Percentiles rank a stretch among this genome's conserved stretches.
Evolutionary conservation across 106 monocot genomes (phyloP).

Genomic region (Gastrodia elata): DNA sequence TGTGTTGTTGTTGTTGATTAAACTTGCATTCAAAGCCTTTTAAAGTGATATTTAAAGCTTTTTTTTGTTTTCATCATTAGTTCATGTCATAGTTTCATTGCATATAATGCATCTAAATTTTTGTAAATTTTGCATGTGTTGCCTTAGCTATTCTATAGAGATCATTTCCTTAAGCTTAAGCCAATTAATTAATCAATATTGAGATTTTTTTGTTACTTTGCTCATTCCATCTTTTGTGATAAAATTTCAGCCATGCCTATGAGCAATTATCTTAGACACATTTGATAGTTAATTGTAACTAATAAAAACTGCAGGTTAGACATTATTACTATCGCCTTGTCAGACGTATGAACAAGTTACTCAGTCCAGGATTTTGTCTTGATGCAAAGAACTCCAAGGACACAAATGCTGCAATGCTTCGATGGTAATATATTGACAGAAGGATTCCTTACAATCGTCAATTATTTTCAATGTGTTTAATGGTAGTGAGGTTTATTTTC

Average conservation of each 20-base stretch:
- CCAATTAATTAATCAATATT: neutral
- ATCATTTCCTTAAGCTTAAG: neutral
- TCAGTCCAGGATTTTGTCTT: conserved; percentile 78
- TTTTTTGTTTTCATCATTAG: neutral
- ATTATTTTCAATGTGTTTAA: neutral
- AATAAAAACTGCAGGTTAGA: conserved; percentile 54
- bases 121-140: neutral
- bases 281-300: neutral
- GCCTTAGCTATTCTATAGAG: too few species aligned
- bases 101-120: neutral
- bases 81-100: neutral
- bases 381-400: conserved; percentile 97
- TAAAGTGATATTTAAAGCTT: neutral
- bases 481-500: neutral
- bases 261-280: neutral
- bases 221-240: neutral
- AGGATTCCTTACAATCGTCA: neutral
- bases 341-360: conserved; percentile 96
- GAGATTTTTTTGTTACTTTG: neutral
- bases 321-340: conserved; percentile 99
- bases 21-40: neutral
- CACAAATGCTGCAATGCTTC: conserved; percentile 97
- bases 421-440: conserved; percentile 50
- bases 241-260: neutral
- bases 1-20: too few species aligned